Evolutionary conservation across 2,329 filamentous ascomycete species (phyloP).

Genomic region (Colletotrichum sojae): DNA sequence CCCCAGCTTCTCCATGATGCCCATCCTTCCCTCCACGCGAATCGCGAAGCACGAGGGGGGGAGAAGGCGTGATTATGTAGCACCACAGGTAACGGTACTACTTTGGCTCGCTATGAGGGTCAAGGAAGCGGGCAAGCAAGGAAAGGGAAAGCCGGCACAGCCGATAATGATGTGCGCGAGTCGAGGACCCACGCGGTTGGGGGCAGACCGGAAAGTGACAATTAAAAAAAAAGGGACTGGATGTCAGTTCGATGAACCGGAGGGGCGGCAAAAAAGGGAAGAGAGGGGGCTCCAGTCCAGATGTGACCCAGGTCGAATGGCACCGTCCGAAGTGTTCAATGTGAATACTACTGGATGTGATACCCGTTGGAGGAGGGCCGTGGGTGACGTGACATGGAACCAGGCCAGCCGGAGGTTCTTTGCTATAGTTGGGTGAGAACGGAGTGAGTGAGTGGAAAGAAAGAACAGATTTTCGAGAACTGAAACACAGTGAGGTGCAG

Average conservation of each 20-base stretch:
- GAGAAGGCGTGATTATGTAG: constrained; percentile 35
- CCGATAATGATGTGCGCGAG: constrained; percentile 24
- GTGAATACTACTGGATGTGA: not conserved
- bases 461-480: constrained; percentile 14
- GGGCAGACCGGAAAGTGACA: constrained; percentile 19
- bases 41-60: constrained; percentile 13
- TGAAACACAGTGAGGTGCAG: not conserved
- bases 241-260: constrained; percentile 6
- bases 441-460: not conserved
- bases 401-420: too few species aligned
- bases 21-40: constrained; percentile 30
- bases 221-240: constrained; percentile 8
- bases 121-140: not conserved
- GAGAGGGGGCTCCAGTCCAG: constrained; percentile 18
- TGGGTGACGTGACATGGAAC: constrained; percentile 2
- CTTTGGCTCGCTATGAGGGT: not conserved
- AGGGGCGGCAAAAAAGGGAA: not conserved
- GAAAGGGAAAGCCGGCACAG: constrained; percentile 28
- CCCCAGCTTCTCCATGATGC: constrained; percentile 39
- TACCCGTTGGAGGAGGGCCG: constrained; percentile 1
- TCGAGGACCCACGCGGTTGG: constrained; percentile 17
- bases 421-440: not conserved
- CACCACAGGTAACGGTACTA: too few species aligned
- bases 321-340: constrained; percentile 21
- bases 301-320: constrained; percentile 29